phyloP scores from a whole-genome alignment of 2,329 filamentous ascomycete genomes.

The Colletotrichum spinosum region DNA sequence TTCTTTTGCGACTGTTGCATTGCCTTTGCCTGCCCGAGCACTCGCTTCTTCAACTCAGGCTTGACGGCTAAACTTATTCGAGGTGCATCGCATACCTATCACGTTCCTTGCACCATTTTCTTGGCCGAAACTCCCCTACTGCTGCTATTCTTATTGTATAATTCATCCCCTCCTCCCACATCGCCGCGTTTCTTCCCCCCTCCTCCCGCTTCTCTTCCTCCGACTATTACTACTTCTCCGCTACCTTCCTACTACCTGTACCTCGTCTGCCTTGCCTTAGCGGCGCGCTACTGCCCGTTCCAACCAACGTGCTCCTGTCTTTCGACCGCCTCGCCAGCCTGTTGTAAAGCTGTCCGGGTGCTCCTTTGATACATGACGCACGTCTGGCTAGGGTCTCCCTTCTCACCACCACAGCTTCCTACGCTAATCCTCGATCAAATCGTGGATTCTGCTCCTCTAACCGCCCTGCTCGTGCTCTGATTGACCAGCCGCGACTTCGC shows the following conservation, averaged over 20 bases:
- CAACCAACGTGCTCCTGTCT: conserved; percentile 26
- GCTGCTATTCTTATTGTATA: conserved; percentile 24
- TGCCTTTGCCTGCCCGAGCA: background rate
- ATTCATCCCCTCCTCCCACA: conserved; percentile 11
- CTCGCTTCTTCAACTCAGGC: conserved; percentile 14
- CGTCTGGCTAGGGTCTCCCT: conserved; percentile 36
- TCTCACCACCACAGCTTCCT: conserved; percentile 32
- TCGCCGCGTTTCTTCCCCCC: conserved; percentile 2
- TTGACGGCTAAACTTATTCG: background rate
- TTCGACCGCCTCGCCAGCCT: conserved; percentile 32
- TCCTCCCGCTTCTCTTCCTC: background rate
- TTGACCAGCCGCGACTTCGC: conserved; percentile 16
- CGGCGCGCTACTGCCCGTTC: conserved; percentile 31
- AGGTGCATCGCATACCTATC: background rate
- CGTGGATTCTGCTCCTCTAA: conserved; percentile 24
- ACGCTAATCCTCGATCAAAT: conserved; percentile 32
- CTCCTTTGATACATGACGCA: conserved; percentile 40
- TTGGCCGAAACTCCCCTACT: conserved; percentile 2
- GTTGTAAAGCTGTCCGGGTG: conserved; percentile 37
- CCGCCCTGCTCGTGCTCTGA: conserved; percentile 25
- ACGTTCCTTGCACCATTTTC: conserved; percentile 28
- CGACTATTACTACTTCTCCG: background rate
- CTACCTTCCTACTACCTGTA: conserved; percentile 6
- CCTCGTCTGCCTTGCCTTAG: conserved; percentile 11
- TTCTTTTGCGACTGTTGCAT: conserved; percentile 7